Conservation (phyloP, 2,329 filamentous ascomycete species). For the Aspergillus pseudotamarii region DNA sequence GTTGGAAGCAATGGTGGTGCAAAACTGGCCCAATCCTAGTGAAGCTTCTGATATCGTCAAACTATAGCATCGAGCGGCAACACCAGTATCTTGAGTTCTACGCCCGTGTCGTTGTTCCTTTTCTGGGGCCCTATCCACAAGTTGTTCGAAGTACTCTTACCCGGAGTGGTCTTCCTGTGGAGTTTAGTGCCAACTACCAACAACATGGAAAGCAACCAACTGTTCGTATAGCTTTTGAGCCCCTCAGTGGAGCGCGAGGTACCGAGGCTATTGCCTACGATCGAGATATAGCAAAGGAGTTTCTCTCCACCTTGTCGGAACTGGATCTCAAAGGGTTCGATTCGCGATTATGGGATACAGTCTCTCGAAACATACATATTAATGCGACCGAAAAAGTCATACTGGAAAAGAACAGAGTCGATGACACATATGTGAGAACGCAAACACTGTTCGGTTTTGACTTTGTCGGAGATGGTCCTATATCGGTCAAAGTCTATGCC, state of each 20-base stretch:
- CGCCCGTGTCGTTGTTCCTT: constrained; percentile 8
- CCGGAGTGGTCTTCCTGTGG: constrained; percentile 20
- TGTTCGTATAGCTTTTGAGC: constrained; percentile 19
- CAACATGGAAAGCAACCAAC: constrained; percentile 11
- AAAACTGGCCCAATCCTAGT: neutral
- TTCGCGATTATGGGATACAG: neutral
- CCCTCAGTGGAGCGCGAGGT: constrained; percentile 7
- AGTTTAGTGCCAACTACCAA: constrained; percentile 26
- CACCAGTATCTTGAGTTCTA: neutral
- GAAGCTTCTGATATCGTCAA: neutral
- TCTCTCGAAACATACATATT: neutral
- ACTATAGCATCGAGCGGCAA: constrained; percentile 1
- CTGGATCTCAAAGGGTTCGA: neutral
- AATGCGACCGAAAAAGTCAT: neutral
- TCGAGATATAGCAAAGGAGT: neutral
- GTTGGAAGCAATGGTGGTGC: neutral
- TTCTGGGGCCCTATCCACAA: constrained; percentile 20
- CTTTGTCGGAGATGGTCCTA: constrained; percentile 1
- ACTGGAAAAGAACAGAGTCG: neutral
- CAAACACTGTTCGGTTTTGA: neutral
- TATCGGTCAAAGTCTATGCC: constrained; percentile 23
- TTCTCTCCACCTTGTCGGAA: neutral
- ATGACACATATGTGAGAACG: neutral
- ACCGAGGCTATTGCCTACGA: neutral
- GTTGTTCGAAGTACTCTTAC: constrained; percentile 18